Evolutionary conservation across 352 stramenopile genomes (phyloP).

Genomic region (Phytophthora sp.): DNA sequence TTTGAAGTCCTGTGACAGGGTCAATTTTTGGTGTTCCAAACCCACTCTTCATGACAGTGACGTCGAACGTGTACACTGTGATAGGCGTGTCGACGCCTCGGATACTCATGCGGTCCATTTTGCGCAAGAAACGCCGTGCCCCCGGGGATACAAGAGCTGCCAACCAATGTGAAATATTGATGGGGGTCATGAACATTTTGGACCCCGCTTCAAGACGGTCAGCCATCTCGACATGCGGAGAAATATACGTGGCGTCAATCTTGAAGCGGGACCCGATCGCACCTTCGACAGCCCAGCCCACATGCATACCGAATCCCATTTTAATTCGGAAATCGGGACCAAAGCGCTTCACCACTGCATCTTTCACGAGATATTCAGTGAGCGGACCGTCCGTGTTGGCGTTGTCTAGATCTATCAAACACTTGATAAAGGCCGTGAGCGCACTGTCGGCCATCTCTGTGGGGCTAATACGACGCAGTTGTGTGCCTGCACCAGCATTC

Average conservation of each 20-base stretch:
- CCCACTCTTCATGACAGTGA: slow-evolving; percentile 78
- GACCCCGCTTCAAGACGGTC: slow-evolving; percentile 95
- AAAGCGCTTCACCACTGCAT: slow-evolving; percentile 87
- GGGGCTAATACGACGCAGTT: slow-evolving; percentile 73
- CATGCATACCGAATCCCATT: slow-evolving; percentile 96
- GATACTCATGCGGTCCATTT: slow-evolving; percentile 89
- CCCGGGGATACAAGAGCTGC: slow-evolving; percentile 68
- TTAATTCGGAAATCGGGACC: slow-evolving; percentile 80
- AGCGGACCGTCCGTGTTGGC: slow-evolving; percentile 78
- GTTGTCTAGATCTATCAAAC: slow-evolving; percentile 89
- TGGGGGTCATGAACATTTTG: slow-evolving; percentile 90
- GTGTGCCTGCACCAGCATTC: slow-evolving; percentile 66
- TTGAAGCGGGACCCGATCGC: slow-evolving; percentile 96
- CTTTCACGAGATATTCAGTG: slow-evolving; percentile 71
- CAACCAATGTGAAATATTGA: slow-evolving; percentile 90
- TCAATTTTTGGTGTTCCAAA: slow-evolving; percentile 82
- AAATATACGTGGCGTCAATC: slow-evolving; percentile 98
- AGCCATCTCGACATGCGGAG: slow-evolving; percentile 93
- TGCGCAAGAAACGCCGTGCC: slow-evolving; percentile 77
- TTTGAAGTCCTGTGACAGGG: slow-evolving; percentile 58
- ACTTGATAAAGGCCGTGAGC: slow-evolving; percentile 96
- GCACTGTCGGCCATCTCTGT: slow-evolving; percentile 94
- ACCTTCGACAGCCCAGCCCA: slow-evolving; percentile 96
- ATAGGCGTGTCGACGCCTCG: slow-evolving; percentile 81
- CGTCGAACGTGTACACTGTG: slow-evolving; percentile 89